A percentile compares a stretch with the other conserved stretches of the same genome.
phyloP scores from a whole-genome alignment of 352 stramenopile species.

The Globisporangium orthogonon region DNA sequence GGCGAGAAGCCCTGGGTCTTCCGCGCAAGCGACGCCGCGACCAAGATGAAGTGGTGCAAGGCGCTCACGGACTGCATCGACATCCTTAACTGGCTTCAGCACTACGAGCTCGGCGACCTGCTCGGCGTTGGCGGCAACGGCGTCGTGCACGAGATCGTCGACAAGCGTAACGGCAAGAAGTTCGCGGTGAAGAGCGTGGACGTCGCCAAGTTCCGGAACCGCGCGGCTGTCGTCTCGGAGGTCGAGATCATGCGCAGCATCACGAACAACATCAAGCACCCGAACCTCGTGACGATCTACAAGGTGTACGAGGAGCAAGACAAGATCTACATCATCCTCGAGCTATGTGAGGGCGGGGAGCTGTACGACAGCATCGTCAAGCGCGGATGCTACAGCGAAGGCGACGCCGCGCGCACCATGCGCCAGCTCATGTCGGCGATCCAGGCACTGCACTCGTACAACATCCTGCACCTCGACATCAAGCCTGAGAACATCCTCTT shows the following conservation, averaged over 20 bases:
- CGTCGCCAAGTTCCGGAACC: constrained; percentile 70
- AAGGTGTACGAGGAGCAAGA: constrained; percentile 80
- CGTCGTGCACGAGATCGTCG: constrained; percentile 57
- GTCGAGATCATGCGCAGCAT: constrained; percentile 80
- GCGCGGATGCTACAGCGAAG: constrained; percentile 58
- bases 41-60: constrained; percentile 56
- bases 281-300: constrained; percentile 72
- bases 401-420: constrained; percentile 59
- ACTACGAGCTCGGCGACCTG: constrained; percentile 59
- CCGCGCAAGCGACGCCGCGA: constrained; percentile 33
- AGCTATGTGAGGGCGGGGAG: constrained; percentile 65
- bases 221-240: constrained; percentile 57
- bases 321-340: constrained; percentile 76
- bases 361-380: constrained; percentile 72
- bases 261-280: constrained; percentile 74
- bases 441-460: constrained; percentile 60
- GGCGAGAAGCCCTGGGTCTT: constrained; percentile 63
- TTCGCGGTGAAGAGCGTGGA: constrained; percentile 80
- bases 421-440: constrained; percentile 56
- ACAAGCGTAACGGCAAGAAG: constrained; percentile 39
- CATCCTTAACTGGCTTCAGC: constrained; percentile 66
- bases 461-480: constrained; percentile 76
- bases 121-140: constrained; percentile 72
- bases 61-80: constrained; percentile 71
- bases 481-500: constrained; percentile 83